A percentile compares a stretch with the other conserved stretches of the same genome.
phyloP scores from a whole-genome alignment of 805 yeast genomes.

The Barnettozyma salicaria region DNA sequence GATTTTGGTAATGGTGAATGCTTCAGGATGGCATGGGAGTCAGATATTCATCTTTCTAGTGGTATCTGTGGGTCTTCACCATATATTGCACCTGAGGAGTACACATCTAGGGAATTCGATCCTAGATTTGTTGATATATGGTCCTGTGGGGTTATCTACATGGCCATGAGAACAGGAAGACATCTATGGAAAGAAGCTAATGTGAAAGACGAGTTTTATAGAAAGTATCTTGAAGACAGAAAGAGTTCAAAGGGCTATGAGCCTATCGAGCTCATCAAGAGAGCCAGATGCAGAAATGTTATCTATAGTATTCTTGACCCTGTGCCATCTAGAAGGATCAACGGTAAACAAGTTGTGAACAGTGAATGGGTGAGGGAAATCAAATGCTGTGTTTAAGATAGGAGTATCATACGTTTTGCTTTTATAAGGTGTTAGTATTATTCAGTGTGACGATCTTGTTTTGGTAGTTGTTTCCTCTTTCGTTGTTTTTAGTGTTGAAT shows the following conservation, averaged over 20 bases:
- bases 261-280: conserved; percentile 79
- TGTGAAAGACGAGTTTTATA: conserved; percentile 73
- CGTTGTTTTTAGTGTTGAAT: too few relatives aligned
- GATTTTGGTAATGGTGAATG: conserved; percentile 88
- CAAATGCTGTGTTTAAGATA: conserved; percentile 22
- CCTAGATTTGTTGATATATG: conserved; percentile 81
- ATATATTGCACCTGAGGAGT: conserved; percentile 88
- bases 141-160: conserved; percentile 89
- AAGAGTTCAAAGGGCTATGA: conserved; percentile 83
- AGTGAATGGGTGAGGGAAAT: conserved; percentile 97
- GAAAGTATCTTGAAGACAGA: conserved; percentile 67
- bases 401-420: not conserved
- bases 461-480: too few relatives aligned
- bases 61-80: conserved; percentile 86
- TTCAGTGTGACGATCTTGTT: too few relatives aligned
- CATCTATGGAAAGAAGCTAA: conserved; percentile 88
- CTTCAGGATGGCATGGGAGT: conserved; percentile 81
- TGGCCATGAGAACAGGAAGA: conserved; percentile 93
- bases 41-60: conserved; percentile 57
- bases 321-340: conserved; percentile 78
- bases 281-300: conserved; percentile 88
- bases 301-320: conserved; percentile 93
- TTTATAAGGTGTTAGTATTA: too few relatives aligned
- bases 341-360: conserved; percentile 79
- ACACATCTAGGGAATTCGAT: conserved; percentile 58